Percentiles rank a stretch among this genome's conserved stretches.
Evolutionary conservation across 177 flowering plant genomes (phyloP).

Genomic region (Telopea speciosissima): DNA sequence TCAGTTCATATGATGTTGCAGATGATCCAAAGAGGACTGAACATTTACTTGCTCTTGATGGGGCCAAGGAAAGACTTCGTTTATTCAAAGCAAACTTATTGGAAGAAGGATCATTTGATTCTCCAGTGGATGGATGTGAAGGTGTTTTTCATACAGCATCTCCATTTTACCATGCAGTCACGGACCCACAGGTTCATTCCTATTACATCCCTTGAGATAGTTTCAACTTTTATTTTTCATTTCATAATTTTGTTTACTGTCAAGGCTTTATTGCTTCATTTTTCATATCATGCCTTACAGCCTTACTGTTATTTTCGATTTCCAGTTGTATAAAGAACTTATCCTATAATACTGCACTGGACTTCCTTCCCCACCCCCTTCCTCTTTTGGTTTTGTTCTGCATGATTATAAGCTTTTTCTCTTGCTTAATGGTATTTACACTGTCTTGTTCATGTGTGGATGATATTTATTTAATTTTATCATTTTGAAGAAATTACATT

Average conservation of each 20-base stretch:
- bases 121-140: constrained; percentile 38
- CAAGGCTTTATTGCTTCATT: too few species aligned
- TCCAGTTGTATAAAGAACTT: too few species aligned
- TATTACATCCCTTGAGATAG: neutral
- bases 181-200: constrained; percentile 39
- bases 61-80: constrained; percentile 40
- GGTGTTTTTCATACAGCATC: constrained; percentile 56
- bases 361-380: too few species aligned
- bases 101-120: constrained; percentile 45
- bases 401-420: too few species aligned
- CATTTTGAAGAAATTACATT: neutral
- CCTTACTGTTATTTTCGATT: too few species aligned
- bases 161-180: constrained; percentile 27
- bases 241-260: neutral
- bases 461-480: too few species aligned
- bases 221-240: neutral
- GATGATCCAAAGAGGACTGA: constrained; percentile 39
- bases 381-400: too few species aligned
- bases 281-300: too few species aligned
- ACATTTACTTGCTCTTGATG: constrained; percentile 36
- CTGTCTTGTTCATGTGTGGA: neutral
- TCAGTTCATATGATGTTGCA: constrained; percentile 10
- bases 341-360: too few species aligned
- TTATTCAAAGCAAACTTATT: constrained; percentile 35
- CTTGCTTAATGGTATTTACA: neutral